Conservation (phyloP, 345 rosid genomes). For the Linum lewisii region DNA sequence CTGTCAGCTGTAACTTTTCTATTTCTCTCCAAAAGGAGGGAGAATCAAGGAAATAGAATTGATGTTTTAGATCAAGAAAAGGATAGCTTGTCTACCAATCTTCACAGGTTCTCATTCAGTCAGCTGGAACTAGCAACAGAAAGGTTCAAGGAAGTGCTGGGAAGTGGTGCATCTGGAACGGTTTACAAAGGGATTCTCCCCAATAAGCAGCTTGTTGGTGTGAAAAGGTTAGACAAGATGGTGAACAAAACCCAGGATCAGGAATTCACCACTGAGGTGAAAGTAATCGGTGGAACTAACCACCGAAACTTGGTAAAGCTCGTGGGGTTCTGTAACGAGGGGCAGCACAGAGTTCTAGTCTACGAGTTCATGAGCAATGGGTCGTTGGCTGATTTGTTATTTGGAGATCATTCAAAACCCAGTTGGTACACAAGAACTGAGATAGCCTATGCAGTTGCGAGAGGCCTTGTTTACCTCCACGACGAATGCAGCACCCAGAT, state of each 20-base stretch:
- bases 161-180: slow-evolving; percentile 31
- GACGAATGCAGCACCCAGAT: slow-evolving; percentile 28
- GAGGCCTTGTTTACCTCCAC: slow-evolving; percentile 30
- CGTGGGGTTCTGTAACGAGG: slow-evolving; percentile 30
- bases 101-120: slow-evolving; percentile 18
- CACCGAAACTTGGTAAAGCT: slow-evolving; percentile 35
- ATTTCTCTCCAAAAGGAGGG: slow-evolving; percentile 2
- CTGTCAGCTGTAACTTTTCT: background rate
- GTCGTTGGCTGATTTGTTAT: slow-evolving; percentile 17
- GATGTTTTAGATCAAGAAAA: background rate
- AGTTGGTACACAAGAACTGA: slow-evolving; percentile 24
- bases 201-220: slow-evolving; percentile 12
- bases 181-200: slow-evolving; percentile 30
- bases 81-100: background rate
- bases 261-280: slow-evolving; percentile 30
- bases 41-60: background rate
- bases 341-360: slow-evolving; percentile 24
- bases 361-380: slow-evolving; percentile 32
- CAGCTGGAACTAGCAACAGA: slow-evolving; percentile 27
- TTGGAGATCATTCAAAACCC: slow-evolving; percentile 12
- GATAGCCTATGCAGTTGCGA: slow-evolving; percentile 22
- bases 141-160: slow-evolving; percentile 29
- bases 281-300: slow-evolving; percentile 27
- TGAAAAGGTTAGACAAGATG: slow-evolving; percentile 19
- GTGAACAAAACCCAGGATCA: slow-evolving; percentile 5